Conservation (phyloP, 768 basidiomycete species). For the Serpula lacrymans region DNA sequence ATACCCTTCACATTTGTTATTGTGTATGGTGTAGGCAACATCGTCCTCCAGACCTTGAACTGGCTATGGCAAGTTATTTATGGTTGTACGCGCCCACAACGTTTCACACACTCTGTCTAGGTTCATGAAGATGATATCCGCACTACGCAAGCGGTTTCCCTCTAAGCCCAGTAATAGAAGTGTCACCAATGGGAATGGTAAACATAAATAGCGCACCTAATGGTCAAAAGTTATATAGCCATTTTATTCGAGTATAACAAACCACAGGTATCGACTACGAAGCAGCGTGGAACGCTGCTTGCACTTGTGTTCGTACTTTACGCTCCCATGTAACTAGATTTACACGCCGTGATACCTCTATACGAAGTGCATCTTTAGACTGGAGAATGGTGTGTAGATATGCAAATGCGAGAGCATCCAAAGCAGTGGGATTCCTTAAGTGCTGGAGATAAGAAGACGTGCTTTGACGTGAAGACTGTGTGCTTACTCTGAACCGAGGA, state of each 20-base stretch:
- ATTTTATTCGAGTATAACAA: too few relatives aligned
- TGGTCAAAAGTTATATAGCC: too few relatives aligned
- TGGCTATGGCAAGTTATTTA: conserved; percentile 65
- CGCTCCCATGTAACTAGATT: conserved; percentile 84
- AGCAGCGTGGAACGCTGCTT: conserved; percentile 41
- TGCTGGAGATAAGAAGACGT: too few relatives aligned
- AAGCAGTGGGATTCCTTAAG: conserved; percentile 65
- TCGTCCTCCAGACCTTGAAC: conserved; percentile 70
- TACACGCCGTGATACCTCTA: conserved; percentile 64
- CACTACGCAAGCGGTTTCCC: conserved; percentile 60
- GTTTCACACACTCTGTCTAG: conserved; percentile 30
- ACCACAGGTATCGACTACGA: too few relatives aligned
- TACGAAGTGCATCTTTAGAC: conserved; percentile 40
- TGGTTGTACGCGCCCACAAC: background rate
- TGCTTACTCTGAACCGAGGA: conserved; percentile 68
- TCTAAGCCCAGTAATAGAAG: conserved; percentile 17
- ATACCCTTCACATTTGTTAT: conserved; percentile 50
- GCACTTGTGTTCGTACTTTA: conserved; percentile 57
- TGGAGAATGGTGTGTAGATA: conserved; percentile 70
- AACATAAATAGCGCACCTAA: too few relatives aligned
- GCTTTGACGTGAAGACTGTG: background rate
- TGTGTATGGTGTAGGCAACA: conserved; percentile 56
- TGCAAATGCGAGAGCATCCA: conserved; percentile 81
- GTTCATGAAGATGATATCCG: conserved; percentile 72
- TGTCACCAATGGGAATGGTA: conserved; percentile 11